Evolutionary conservation across 176 grass and related monocot species (phyloP).

Genomic region (Oryza meyeriana): DNA sequence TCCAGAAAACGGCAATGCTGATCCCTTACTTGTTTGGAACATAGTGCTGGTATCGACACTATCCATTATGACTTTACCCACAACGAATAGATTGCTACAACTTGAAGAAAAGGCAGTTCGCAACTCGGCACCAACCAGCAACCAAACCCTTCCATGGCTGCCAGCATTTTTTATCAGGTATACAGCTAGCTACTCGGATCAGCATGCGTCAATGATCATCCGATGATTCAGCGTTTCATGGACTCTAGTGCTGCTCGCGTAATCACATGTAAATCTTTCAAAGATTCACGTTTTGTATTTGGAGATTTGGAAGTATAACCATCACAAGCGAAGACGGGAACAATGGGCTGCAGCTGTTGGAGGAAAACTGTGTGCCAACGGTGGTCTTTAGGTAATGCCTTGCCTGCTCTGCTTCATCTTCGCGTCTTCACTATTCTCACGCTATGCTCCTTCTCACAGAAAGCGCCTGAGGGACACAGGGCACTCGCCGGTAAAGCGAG

Average conservation of each 20-base stretch:
- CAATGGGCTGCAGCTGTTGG: slow-evolving; percentile 4
- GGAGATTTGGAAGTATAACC: neutral
- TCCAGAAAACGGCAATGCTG: neutral
- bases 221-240: slow-evolving; percentile 6
- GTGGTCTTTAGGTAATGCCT: neutral
- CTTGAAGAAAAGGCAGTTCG: neutral
- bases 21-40: neutral
- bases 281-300: neutral
- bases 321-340: neutral
- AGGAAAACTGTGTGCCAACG: neutral
- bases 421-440: neutral
- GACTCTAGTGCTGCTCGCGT: neutral
- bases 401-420: neutral
- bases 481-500: too few relatives aligned
- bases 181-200: neutral
- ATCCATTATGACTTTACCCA: neutral
- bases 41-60: too few relatives aligned
- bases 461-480: too few relatives aligned
- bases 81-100: neutral
- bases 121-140: neutral
- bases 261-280: neutral
- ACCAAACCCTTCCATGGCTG: neutral
- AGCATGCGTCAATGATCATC: neutral
- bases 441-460: too few relatives aligned
- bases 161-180: neutral